Evolutionary conservation across 2,329 filamentous ascomycete genomes (phyloP).

Genomic region (Colletotrichum tofieldiae): DNA sequence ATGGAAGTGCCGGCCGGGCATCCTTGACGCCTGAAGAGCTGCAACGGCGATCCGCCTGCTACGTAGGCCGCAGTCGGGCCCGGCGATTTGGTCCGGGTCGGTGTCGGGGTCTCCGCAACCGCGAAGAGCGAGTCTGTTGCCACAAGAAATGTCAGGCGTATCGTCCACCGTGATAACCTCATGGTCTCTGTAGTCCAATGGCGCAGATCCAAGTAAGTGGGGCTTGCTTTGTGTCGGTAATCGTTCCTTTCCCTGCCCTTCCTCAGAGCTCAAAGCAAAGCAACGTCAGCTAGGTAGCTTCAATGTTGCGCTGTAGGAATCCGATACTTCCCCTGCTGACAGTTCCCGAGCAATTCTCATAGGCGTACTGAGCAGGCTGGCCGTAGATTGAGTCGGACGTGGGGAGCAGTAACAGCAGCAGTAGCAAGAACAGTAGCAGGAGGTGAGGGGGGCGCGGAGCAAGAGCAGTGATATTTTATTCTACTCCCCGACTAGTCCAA

Average conservation of each 20-base stretch:
- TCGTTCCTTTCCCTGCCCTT: background rate
- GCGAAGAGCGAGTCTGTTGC: slow-evolving; percentile 8
- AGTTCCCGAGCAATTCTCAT: background rate
- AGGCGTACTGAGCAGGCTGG: background rate
- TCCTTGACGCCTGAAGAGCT: slow-evolving; percentile 44
- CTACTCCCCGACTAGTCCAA: background rate
- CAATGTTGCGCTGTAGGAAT: background rate
- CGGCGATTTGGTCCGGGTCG: slow-evolving; percentile 9
- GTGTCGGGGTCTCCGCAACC: slow-evolving; percentile 14
- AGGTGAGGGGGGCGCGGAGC: background rate
- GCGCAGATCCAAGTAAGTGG: background rate
- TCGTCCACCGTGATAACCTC: slow-evolving; percentile 25
- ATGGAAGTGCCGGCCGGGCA: slow-evolving; percentile 67
- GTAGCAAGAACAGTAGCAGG: background rate
- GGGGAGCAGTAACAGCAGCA: background rate
- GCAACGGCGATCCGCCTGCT: slow-evolving; percentile 16
- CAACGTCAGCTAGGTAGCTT: background rate
- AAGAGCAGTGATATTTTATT: slow-evolving; percentile 2
- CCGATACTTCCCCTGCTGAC: background rate
- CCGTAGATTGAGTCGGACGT: background rate
- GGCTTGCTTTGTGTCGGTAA: background rate
- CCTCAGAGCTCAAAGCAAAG: background rate
- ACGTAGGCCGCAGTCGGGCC: slow-evolving; percentile 18
- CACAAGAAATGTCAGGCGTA: background rate
- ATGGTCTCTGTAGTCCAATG: slow-evolving; percentile 2